These are phyloP conservation scores for Lichtheimia hyalospora DNA, from an alignment of 371 early-diverging fungal species.

Conservation along the genomic window DNA sequence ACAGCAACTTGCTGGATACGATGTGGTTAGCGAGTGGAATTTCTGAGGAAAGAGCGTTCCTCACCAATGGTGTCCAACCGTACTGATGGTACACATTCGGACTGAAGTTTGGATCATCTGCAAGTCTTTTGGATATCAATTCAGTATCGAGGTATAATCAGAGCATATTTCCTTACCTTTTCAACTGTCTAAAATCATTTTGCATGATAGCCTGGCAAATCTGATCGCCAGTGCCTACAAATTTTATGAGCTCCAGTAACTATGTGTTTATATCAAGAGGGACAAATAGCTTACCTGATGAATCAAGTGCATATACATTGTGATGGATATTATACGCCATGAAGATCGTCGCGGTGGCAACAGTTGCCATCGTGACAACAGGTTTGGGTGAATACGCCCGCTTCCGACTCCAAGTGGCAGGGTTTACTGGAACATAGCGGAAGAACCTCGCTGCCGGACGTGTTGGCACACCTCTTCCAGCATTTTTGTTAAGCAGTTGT, in stretches of 20 bases:
- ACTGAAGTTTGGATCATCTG: slow-evolving; percentile 46
- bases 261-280: background rate
- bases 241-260: too few species aligned
- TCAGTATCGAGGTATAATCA: background rate
- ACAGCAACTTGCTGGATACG: slow-evolving; percentile 46
- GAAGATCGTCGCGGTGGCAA: too few species aligned
- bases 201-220: slow-evolving; percentile 49
- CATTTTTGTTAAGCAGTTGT: too few species aligned
- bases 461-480: too few species aligned
- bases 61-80: slow-evolving; percentile 55
- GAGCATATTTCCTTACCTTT: slow-evolving; percentile 23
- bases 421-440: too few species aligned
- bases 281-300: background rate
- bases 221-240: slow-evolving; percentile 32
- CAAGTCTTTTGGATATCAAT: slow-evolving; percentile 23
- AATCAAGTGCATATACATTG: slow-evolving; percentile 4
- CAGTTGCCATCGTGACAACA: too few species aligned
- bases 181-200: slow-evolving; percentile 35
- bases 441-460: too few species aligned
- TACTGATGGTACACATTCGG: slow-evolving; percentile 47
- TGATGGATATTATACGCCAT: too few species aligned
- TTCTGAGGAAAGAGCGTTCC: background rate
- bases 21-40: background rate
- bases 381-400: too few species aligned
- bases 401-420: too few species aligned